Evolutionary conservation across 345 rosid genomes (phyloP), one percentile per base, ranked within the genome.

Genomic region (Kandelia obovata): DNA sequence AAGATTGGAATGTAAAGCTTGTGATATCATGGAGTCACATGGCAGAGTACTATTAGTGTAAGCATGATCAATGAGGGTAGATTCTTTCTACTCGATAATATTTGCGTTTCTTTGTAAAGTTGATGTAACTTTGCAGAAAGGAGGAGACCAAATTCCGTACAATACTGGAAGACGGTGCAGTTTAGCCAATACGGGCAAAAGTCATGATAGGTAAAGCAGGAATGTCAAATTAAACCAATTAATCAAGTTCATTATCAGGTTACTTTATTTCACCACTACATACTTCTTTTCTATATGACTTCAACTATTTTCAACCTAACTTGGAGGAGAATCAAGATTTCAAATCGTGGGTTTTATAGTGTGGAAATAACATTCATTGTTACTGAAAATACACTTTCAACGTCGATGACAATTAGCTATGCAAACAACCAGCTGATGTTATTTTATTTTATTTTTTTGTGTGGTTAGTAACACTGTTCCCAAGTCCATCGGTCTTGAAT

Each of bases 1-100:
- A 23, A 32, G 28, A 43, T 61, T 43, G 35, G 47, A 69, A 66
- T 53, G 74, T 28, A 73, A 25, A 56, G 63, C 52, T 58, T 61
- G 28, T 39, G 67, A 53, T 34, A 68, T 58, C 70, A 58, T 65
- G 23, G 65, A 47, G 61, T 72, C 74, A 75, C 72, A 78, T 58
- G 70, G 61, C 67, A 58, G 28, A 55, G 34, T 19, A 11, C 61
- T 52, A 66, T 30, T 32, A 49, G 26, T 28, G 58, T 17, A 72
- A 62, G 59, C 72, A 61, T 79, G 67, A 79, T 75, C 51, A 57
- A 65, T 32, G 61, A 11, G 49, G 49, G 62, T 62, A 69, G 71
- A 73, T 76, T 37, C 68, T 51, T 69, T 73, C 35, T 7, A 58
- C 52, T 51, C 19, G 16, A 9, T 2, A 39, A 39, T 15, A 58